phyloP scores from a whole-genome alignment of 2,329 filamentous ascomycete species.

The Cadophora gregata region DNA sequence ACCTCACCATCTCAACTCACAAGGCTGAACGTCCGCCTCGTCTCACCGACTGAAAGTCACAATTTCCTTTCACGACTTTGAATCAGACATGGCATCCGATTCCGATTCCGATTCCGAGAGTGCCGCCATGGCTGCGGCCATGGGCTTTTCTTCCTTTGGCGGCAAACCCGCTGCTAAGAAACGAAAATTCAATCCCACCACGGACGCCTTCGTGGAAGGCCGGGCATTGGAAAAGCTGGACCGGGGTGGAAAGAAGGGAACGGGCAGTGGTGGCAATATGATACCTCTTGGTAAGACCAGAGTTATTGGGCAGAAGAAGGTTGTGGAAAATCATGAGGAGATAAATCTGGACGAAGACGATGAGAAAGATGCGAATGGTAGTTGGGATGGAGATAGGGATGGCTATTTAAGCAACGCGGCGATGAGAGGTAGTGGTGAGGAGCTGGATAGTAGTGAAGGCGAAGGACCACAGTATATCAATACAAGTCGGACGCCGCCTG shows the following conservation, averaged over 20 bases:
- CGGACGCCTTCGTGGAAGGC: slow-evolving; percentile 55
- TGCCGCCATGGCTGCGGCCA: slow-evolving; percentile 55
- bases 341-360: slow-evolving; percentile 37
- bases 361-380: slow-evolving; percentile 28
- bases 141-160: slow-evolving; percentile 79
- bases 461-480: slow-evolving; percentile 35
- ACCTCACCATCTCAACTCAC: not conserved
- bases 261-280: slow-evolving; percentile 42
- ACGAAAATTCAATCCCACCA: slow-evolving; percentile 66
- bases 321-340: slow-evolving; percentile 30
- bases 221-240: slow-evolving; percentile 42
- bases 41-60: not conserved
- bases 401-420: not conserved
- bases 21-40: slow-evolving; percentile 18
- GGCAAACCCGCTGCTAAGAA: slow-evolving; percentile 62
- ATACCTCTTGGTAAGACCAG: slow-evolving; percentile 42
- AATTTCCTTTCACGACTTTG: not conserved
- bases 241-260: slow-evolving; percentile 44
- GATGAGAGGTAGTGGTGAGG: slow-evolving; percentile 27
- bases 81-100: slow-evolving; percentile 23
- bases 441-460: slow-evolving; percentile 29
- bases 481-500: slow-evolving; percentile 41
- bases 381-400: slow-evolving; percentile 8
- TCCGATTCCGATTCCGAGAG: slow-evolving; percentile 28
- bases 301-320: slow-evolving; percentile 31